Evolutionary conservation across 768 basidiomycete genomes (phyloP), one percentile per base, ranked within the genome.

Genomic region (Mycena kentingensis): DNA sequence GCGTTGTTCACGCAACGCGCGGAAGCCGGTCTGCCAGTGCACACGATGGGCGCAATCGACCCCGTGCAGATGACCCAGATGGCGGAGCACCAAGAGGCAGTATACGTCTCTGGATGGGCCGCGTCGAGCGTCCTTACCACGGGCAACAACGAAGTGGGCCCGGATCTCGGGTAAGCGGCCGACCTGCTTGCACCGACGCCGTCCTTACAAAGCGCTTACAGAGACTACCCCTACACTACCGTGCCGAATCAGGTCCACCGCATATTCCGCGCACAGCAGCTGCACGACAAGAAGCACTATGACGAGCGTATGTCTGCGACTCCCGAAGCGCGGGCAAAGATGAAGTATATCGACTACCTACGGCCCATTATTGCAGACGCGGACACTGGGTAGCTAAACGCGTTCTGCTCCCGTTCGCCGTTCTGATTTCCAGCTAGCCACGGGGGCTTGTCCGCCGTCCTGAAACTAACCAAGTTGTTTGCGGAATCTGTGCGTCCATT

Each of bases 181-280:
- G 24, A 26, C 34, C 27, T 46, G 21, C n/a, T n/a, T n/a, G n/a
- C n/a, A 31, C 25, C 25, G 19, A 27, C 32, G 36, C 16, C 13
- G 19, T 37, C 25, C 37, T 16, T 45, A 19, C 55, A 35, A 36
- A 31, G 37, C 21, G 11, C 37, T 21, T 41, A 3, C 54, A 93
- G 87, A 29, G 95, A 98, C 69, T 96, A 97, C 67, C 93, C 94
- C 1, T 97, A 97, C 69, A 94, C 93, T 10, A 96, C 93, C 1
- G 93, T 98, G 15, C 94, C 95, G 21, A 96, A 97, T 66, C 93
- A 96, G 67, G 94, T 97, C 0, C 90, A 96, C 50, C 81, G 92
- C 42, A 78, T 97, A 45, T 90, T 91, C 74, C 89, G 91, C 46
- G 90, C 94, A 0, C 95, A 97, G 67, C 88, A 91, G 62, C 75